Evolutionary conservation across 164 flowering plant genomes (phyloP), one percentile per base, ranked within the genome.

Genomic region (Vitis riparia): DNA sequence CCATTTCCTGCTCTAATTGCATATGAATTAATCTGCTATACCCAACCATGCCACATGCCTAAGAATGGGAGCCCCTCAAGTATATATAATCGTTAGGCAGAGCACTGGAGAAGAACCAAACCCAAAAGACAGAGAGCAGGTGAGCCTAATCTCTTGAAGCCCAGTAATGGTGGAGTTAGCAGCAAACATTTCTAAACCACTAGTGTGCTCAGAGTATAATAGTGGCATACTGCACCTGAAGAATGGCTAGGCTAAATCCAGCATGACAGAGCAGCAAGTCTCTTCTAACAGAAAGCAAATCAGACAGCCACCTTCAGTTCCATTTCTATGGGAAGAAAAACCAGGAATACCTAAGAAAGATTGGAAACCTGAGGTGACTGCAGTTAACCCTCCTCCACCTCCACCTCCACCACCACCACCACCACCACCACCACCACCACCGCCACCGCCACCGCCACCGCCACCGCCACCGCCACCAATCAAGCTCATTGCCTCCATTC

Each of bases 291-390:
- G 65, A 48, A 77, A 75, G 80, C 73, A 60, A 53, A 65, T 75
- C 37, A 77, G 80, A 66, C 79, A 85, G 62, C 81, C 78, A n/a
- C 83, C 82, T 59, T 74, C 93, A 9, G 77, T 91, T 63, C 98
- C 98, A 12, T 94, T 94, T 70, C 78, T 85, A 1, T 91, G 97
- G 98, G 96, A 94, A 76, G 88, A 68, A 61, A 84, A 68, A 80
- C 98, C 98, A 17, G 98, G 98, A 37, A 81, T 71, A 23, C 91
- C 97, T 14, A 90, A 86, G 71, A 82, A 79, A 51, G 80, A 82
- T 51, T 91, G 97, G 97, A 87, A 82, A 71, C 86, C 81, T 14
- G 82, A 59, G 47, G 48, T 51, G 9, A 69, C 48, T 57, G 59
- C 68, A 5, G 70, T 32, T n/a, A 29, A 47, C 7, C 52, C 51